These are phyloP conservation scores for Bryum argenteum DNA, from an alignment of 225 moss, liverwort and hornwort genomes.

Conservation along the genomic window DNA sequence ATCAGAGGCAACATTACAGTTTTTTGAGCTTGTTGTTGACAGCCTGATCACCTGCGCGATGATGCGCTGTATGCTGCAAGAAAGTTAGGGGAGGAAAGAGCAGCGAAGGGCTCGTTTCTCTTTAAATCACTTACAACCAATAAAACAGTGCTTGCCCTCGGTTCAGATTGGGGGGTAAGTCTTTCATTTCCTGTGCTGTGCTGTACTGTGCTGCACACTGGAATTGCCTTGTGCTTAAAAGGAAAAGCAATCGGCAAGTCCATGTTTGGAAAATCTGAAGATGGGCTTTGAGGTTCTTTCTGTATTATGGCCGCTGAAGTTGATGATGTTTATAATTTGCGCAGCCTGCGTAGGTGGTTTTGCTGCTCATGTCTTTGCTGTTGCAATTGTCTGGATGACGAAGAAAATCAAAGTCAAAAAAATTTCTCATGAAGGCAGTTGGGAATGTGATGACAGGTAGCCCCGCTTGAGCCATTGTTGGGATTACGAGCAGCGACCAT, in stretches of 20 bases:
- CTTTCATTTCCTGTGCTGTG: neutral
- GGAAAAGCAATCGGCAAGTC: neutral
- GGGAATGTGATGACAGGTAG: constrained; percentile 48
- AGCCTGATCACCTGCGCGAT: constrained; percentile 81
- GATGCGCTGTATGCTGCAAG: constrained; percentile 66
- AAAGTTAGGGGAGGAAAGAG: constrained; percentile 73
- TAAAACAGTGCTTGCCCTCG: constrained; percentile 75
- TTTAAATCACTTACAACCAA: constrained; percentile 65
- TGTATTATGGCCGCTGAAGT: neutral
- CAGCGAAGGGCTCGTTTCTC: constrained; percentile 71
- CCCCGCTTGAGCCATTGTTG: constrained; percentile 67
- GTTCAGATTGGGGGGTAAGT: constrained; percentile 92
- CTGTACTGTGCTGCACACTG: neutral
- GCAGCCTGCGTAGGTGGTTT: constrained; percentile 10
- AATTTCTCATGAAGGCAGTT: constrained; percentile 20
- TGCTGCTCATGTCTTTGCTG: constrained; percentile 18
- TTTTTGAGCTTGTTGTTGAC: constrained; percentile 29
- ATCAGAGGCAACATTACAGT: neutral
- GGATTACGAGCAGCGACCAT: constrained; percentile 83
- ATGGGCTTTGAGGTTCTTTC: neutral
- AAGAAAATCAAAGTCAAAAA: neutral
- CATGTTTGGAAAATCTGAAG: neutral
- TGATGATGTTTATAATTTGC: constrained; percentile 5
- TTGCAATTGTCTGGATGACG: constrained; percentile 18
- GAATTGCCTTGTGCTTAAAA: constrained; percentile 15